A percentile compares a stretch with the other conserved stretches of the same genome.
Conservation (phyloP, 768 basidiomycete genomes). For the Pleurotus ostreatus region DNA sequence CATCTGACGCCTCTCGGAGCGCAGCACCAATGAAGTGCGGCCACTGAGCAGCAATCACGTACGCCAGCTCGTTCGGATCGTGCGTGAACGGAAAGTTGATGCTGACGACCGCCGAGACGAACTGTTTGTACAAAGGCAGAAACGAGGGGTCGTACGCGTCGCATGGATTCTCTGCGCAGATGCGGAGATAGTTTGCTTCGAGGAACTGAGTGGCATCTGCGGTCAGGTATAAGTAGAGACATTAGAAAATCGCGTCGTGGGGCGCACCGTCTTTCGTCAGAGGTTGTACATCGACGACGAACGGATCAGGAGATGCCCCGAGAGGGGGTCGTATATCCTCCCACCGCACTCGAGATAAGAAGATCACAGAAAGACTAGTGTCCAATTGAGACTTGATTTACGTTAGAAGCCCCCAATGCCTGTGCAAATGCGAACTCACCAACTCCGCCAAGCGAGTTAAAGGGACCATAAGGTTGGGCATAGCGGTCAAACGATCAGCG, state of each 20-base stretch:
- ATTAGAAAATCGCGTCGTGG: background rate
- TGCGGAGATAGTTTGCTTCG: background rate
- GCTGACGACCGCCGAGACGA: conserved; percentile 52
- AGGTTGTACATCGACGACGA: conserved; percentile 52
- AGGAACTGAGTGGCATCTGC: conserved; percentile 22
- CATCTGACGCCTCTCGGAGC: conserved; percentile 36
- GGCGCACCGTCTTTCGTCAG: conserved; percentile 53
- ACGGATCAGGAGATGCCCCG: conserved; percentile 72
- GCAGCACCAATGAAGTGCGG: conserved; percentile 74
- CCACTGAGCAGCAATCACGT: conserved; percentile 78
- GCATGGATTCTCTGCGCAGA: conserved; percentile 10
- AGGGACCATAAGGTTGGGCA: conserved; percentile 67
- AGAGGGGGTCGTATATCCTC: conserved; percentile 65
- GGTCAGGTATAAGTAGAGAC: background rate
- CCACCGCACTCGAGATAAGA: conserved; percentile 67
- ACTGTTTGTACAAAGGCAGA: conserved; percentile 60
- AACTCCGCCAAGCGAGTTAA: conserved; percentile 68
- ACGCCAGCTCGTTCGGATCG: conserved; percentile 67
- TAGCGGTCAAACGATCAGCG: conserved; percentile 58
- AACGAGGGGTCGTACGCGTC: conserved; percentile 52
- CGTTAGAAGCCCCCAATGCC: background rate
- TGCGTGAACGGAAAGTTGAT: conserved; percentile 61
- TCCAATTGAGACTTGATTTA: conserved; percentile 49
- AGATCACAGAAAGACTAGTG: conserved; percentile 43
- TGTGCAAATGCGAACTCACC: conserved; percentile 29